phyloP scores from a whole-genome alignment of 2,329 filamentous ascomycete species.

The Aspergillus costaricaensis region DNA sequence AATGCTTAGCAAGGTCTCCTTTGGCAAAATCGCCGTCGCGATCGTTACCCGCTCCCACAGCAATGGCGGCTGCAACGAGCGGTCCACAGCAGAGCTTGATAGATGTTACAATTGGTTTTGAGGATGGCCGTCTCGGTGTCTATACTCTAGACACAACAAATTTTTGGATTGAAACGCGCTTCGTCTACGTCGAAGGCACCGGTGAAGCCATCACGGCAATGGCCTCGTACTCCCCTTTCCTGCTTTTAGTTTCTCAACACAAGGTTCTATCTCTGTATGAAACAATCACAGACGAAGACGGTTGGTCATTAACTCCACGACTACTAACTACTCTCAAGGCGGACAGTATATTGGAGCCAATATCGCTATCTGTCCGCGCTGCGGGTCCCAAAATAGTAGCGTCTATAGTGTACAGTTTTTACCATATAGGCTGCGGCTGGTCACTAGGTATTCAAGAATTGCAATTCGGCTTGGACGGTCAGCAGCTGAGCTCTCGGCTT shows the following conservation, averaged over 20 bases:
- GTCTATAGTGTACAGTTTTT: conserved; percentile 83
- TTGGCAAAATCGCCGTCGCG: conserved; percentile 46
- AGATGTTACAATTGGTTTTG: conserved; percentile 69
- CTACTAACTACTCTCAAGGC: conserved; percentile 79
- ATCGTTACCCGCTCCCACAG: conserved; percentile 66
- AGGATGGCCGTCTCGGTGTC: conserved; percentile 69
- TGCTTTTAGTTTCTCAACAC: conserved; percentile 74
- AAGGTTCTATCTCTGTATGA: conserved; percentile 77
- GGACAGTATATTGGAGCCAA: conserved; percentile 73
- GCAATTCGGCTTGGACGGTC: conserved; percentile 59
- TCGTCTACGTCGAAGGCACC: conserved; percentile 62
- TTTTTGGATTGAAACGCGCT: conserved; percentile 51
- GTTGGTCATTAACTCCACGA: conserved; percentile 31
- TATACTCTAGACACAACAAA: conserved; percentile 61
- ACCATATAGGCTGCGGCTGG: conserved; percentile 76
- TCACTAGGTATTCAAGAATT: conserved; percentile 91
- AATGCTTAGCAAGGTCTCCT: conserved; percentile 56
- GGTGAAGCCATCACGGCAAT: conserved; percentile 69
- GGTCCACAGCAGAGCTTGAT: conserved; percentile 48
- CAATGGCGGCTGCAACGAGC: conserved; percentile 47
- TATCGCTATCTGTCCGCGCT: conserved; percentile 79
- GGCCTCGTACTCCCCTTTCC: conserved; percentile 72
- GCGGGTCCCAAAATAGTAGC: conserved; percentile 67
- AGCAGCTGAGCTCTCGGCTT: conserved; percentile 40
- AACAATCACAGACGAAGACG: conserved; percentile 43